Conservation (phyloP, 225 moss, liverwort and hornwort species). For the Bryoerythrophyllum caledonicum region DNA sequence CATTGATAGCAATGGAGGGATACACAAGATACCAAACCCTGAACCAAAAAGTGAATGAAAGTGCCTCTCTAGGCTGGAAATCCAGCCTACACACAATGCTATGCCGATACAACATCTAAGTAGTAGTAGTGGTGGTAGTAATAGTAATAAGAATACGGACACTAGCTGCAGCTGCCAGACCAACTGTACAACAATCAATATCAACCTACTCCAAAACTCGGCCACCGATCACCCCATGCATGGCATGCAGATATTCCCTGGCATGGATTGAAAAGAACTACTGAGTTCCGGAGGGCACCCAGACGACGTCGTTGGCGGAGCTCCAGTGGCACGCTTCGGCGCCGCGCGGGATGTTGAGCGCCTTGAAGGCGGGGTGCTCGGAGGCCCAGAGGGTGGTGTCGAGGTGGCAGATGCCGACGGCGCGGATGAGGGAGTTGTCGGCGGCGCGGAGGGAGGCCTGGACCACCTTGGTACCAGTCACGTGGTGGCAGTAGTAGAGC, state of each 20-base stretch:
- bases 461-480: constrained; percentile 50
- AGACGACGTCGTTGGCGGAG: constrained; percentile 44
- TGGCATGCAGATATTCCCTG: neutral
- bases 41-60: constrained; percentile 4
- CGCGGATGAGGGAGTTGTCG: constrained; percentile 18
- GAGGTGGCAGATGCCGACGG: constrained; percentile 51
- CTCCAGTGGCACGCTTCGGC: constrained; percentile 62
- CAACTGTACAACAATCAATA: neutral
- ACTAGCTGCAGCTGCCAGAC: neutral
- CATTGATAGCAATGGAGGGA: neutral
- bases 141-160: neutral
- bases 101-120: neutral
- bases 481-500: constrained; percentile 53
- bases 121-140: neutral
- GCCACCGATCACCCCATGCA: neutral
- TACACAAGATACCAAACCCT: neutral
- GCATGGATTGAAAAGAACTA: neutral
- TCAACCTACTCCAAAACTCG: neutral
- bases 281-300: constrained; percentile 47
- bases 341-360: constrained; percentile 43
- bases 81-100: neutral
- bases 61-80: constrained; percentile 1
- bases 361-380: constrained; percentile 49
- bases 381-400: constrained; percentile 56
- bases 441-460: constrained; percentile 37